Conservation (phyloP, 2,329 filamentous ascomycete species). For the Pseudopyrenochaeta lycopersici region DNA sequence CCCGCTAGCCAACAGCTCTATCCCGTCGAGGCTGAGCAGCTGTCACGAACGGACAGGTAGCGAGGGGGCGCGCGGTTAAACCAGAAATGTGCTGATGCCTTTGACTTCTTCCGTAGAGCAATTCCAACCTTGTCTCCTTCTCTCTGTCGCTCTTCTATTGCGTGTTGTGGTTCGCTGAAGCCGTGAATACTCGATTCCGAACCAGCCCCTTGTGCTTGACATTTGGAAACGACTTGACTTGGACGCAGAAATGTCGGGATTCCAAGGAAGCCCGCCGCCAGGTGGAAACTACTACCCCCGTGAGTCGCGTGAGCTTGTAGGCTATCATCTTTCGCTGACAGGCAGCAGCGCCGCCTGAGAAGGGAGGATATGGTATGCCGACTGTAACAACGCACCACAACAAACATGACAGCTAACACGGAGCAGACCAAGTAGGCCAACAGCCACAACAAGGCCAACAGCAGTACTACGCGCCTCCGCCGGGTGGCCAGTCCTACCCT, state of each 20-base stretch:
- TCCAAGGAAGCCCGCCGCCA: constrained; percentile 41
- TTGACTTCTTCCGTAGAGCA: constrained; percentile 12
- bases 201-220: neutral
- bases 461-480: constrained; percentile 51
- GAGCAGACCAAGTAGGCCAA: constrained; percentile 19
- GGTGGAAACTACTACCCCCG: constrained; percentile 49
- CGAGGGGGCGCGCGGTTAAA: constrained; percentile 28
- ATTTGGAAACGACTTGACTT: neutral
- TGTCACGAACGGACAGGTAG: constrained; percentile 21
- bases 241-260: constrained; percentile 38
- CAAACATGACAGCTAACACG: constrained; percentile 12
- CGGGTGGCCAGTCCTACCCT: constrained; percentile 43
- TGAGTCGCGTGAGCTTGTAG: constrained; percentile 20
- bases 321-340: constrained; percentile 17
- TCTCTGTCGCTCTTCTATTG: neutral
- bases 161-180: neutral
- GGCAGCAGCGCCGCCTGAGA: constrained; percentile 43
- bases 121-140: constrained; percentile 8
- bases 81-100: constrained; percentile 31
- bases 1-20: constrained; percentile 42
- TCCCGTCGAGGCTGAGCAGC: constrained; percentile 45
- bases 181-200: neutral
- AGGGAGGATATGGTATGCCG: constrained; percentile 35
- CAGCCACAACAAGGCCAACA: constrained; percentile 39
- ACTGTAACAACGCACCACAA: neutral